phyloP scores from a whole-genome alignment of 257 asterid species.

The Nicotiana tomentosiformis region DNA sequence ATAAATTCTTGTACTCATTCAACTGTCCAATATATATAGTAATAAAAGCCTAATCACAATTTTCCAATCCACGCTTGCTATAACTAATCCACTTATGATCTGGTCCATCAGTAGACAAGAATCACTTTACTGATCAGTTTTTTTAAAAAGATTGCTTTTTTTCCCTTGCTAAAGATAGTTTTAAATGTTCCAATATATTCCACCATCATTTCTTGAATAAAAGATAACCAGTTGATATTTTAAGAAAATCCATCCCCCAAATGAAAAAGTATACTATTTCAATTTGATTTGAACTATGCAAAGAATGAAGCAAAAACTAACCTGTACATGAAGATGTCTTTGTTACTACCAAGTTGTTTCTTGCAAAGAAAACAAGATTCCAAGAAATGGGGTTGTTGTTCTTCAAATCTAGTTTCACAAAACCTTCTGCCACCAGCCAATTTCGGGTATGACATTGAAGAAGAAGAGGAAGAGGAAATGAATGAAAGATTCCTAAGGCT shows the following conservation, averaged over 20 bases:
- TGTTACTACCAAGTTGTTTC: conserved; percentile 30
- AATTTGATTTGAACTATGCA: neutral
- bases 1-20: neutral
- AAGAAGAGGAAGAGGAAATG: neutral
- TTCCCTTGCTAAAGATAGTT: too few species aligned
- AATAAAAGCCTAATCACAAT: neutral
- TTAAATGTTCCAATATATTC: neutral
- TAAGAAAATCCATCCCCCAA: too few species aligned
- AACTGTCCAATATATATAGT: neutral
- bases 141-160: neutral
- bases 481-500: conserved; percentile 16
- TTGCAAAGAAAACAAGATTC: conserved; percentile 43
- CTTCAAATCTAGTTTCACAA: conserved; percentile 18
- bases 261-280: neutral
- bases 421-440: conserved; percentile 14
- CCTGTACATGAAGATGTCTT: conserved; percentile 53
- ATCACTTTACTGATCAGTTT: neutral
- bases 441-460: conserved; percentile 23
- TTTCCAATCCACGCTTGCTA: neutral
- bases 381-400: conserved; percentile 31
- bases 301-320: conserved; percentile 3
- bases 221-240: neutral
- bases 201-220: neutral
- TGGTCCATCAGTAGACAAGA: neutral
- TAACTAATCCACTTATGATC: neutral